These are phyloP conservation scores for Epichloe aotearoae DNA, from an alignment of 2,329 filamentous ascomycete genomes.

Conservation along the genomic window DNA sequence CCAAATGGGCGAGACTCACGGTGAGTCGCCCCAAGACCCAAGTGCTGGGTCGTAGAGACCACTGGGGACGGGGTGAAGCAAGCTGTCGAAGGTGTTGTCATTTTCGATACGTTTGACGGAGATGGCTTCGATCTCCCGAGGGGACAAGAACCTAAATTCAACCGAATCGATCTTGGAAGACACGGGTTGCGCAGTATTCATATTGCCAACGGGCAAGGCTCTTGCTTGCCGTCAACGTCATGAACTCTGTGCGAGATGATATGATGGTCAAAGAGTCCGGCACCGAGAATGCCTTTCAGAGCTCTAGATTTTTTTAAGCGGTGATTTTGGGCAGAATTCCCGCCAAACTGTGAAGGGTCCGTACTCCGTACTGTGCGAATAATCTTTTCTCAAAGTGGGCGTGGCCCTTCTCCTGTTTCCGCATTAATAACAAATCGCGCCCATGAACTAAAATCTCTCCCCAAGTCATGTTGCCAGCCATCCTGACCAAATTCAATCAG, in stretches of 20 bases:
- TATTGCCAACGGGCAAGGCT: constrained; percentile 15
- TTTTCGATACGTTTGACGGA: constrained; percentile 93
- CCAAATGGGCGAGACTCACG: constrained; percentile 34
- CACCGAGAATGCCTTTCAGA: neutral
- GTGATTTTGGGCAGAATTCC: neutral
- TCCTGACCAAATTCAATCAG: too few species aligned
- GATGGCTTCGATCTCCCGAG: constrained; percentile 71
- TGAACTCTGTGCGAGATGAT: neutral
- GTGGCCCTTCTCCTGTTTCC: too few species aligned
- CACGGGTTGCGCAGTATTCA: constrained; percentile 71
- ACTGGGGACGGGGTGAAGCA: constrained; percentile 77
- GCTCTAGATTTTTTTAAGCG: neutral
- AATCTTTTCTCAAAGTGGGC: too few species aligned
- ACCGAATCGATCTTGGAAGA: constrained; percentile 74
- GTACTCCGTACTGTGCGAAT: too few species aligned
- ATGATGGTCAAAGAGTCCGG: neutral
- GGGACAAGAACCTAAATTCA: constrained; percentile 75
- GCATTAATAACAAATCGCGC: too few species aligned
- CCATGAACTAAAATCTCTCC: too few species aligned
- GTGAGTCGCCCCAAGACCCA: constrained; percentile 75
- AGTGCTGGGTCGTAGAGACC: constrained; percentile 88
- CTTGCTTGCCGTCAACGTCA: constrained; percentile 1
- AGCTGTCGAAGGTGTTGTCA: constrained; percentile 83
- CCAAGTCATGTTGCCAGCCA: too few species aligned
- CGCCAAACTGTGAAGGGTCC: too few species aligned